Percentiles rank a stretch among this genome's conserved stretches.
These are phyloP conservation scores for Agaricales sp. DNA, from an alignment of 1,284 basidiomycete genomes.

Conservation along the genomic window DNA sequence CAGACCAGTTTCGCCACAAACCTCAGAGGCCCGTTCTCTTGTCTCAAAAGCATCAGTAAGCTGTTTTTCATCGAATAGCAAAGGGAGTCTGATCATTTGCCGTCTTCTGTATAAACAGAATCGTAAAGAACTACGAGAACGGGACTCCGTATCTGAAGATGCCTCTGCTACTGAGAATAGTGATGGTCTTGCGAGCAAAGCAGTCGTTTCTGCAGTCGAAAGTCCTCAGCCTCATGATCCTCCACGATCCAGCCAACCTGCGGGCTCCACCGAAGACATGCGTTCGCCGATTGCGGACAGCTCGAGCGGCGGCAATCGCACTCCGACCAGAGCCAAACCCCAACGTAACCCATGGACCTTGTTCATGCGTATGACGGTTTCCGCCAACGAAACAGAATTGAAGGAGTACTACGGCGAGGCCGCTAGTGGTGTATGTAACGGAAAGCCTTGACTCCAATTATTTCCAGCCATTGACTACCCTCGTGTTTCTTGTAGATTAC, in stretches of 20 bases:
- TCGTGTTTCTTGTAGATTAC: constrained; percentile 43
- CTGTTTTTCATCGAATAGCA: neutral
- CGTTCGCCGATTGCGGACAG: constrained; percentile 48
- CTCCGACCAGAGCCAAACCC: constrained; percentile 51
- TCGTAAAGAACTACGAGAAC: constrained; percentile 11
- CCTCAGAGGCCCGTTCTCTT: neutral
- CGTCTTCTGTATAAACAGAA: constrained; percentile 7
- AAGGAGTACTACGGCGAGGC: constrained; percentile 68
- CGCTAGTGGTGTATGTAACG: constrained; percentile 52
- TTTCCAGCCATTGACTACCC: neutral
- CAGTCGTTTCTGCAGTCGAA: neutral
- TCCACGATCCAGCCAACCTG: constrained; percentile 14
- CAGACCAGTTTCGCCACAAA: neutral
- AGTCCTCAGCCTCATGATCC: constrained; percentile 14
- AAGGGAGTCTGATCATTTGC: neutral
- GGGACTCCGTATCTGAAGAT: constrained; percentile 11
- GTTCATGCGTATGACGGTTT: constrained; percentile 61
- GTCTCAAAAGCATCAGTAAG: neutral
- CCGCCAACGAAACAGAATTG: constrained; percentile 59
- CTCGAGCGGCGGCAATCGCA: constrained; percentile 46
- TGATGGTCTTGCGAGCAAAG: neutral
- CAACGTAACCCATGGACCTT: constrained; percentile 77
- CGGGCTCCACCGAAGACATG: constrained; percentile 18
- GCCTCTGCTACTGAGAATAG: neutral
- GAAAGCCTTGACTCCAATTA: constrained; percentile 19